Base-by-base conservation (phyloP, 495 filamentous ascomycete species). In the Lophium mytilinum region DNA sequence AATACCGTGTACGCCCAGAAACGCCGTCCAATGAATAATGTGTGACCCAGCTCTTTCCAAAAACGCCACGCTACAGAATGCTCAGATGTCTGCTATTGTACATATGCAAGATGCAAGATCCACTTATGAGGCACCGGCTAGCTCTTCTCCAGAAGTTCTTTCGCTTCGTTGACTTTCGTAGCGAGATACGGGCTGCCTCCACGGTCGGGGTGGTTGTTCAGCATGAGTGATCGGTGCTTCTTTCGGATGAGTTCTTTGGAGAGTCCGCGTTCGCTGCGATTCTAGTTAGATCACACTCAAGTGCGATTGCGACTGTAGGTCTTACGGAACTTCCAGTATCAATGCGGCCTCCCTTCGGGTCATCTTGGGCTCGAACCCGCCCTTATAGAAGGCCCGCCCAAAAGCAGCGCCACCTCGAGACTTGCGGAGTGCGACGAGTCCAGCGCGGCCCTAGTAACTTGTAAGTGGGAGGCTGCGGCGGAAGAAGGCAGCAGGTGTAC, bases 111-210 rank as follows among this genome's bases (percentile, higher is more conserved):
- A 41, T 41, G 11, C 37, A 41, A 14, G 39, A 41, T 17, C 9
- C 8, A 9, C 17, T 41, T 41, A 9, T 41, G 12, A 9, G 12
- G 17, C 39, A 41, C 3, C 39, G 2, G 12, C 39, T 39, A 58
- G 34, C 56, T 66, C 75, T 96, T 97, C 71, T 97, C 92, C 65
- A 97, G 68, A 61, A 96, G 85, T 70, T 97, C 92, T 71, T 97
- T 97, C 40, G 92, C 92, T 72, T 97, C 92, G 72, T 97, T 97
- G 69, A 97, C 87, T 70, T 98, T 98, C 45, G 90, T 95, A 9
- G 93, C 93, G 53, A 98, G 70, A 71, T 96, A 99, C 34, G 93
- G 93, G 69, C 90, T 96, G 17, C 93, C 93, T 51, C 93, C 93
- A 60, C 93, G 88, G 73, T 99, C 93, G 34, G 93, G 93, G 73